phyloP scores from a whole-genome alignment of 495 filamentous ascomycete genomes.

The Penicillium coffeae region DNA sequence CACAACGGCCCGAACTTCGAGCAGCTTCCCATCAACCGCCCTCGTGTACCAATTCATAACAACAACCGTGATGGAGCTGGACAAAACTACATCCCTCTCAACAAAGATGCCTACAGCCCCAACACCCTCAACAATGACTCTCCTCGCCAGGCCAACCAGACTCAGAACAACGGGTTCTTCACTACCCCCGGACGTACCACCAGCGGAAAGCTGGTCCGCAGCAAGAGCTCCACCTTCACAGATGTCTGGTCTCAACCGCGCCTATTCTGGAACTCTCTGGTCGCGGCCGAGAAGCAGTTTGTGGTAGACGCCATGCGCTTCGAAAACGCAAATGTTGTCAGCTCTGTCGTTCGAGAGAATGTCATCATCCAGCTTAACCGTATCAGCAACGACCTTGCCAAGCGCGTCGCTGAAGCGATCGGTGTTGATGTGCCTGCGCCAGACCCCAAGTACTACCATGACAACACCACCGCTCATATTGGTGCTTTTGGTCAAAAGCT shows the following conservation, averaged over 20 bases:
- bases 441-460: conserved; percentile 64
- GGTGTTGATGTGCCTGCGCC: conserved; percentile 54
- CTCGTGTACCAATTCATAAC: conserved; percentile 59
- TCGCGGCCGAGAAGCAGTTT: conserved; percentile 68
- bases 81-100: conserved; percentile 47
- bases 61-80: conserved; percentile 58
- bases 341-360: conserved; percentile 50
- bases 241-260: conserved; percentile 76
- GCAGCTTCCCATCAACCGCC: conserved; percentile 71
- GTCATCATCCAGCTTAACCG: conserved; percentile 68
- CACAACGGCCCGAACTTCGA: conserved; percentile 69
- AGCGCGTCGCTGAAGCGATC: conserved; percentile 60
- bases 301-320: conserved; percentile 76
- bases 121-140: conserved; percentile 65
- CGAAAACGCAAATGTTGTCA: conserved; percentile 59
- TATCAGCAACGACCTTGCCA: conserved; percentile 65
- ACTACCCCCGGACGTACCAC: conserved; percentile 56
- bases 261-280: conserved; percentile 73
- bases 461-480: conserved; percentile 62
- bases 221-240: conserved; percentile 59
- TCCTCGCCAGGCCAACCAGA: conserved; percentile 67
- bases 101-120: conserved; percentile 55
- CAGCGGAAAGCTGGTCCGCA: conserved; percentile 54
- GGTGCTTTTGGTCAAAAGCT: conserved; percentile 58
- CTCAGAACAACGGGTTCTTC: conserved; percentile 69